These are phyloP conservation scores for Rhizopogon rudus DNA, from an alignment of 768 basidiomycete genomes.

Conservation along the genomic window DNA sequence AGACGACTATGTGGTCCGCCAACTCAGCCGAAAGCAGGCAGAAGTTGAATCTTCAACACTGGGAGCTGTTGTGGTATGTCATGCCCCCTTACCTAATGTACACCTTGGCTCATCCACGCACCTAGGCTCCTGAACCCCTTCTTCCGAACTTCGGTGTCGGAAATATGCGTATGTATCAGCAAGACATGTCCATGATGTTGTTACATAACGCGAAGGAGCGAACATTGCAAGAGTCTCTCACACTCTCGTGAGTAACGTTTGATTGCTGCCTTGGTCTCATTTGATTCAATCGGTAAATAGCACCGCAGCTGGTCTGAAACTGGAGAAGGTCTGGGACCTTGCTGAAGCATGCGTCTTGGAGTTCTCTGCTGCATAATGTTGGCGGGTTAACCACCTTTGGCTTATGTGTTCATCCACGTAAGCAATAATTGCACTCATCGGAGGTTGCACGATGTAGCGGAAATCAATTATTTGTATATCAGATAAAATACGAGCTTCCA, in stretches of 20 bases:
- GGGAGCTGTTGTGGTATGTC: constrained; percentile 10
- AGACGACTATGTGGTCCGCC: constrained; percentile 21
- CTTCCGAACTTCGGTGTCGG: constrained; percentile 29
- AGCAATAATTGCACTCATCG: not conserved
- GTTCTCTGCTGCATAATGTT: constrained; percentile 15
- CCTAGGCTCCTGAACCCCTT: constrained; percentile 29
- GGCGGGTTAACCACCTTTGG: not conserved
- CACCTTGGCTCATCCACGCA: not conserved
- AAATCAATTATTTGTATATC: not conserved
- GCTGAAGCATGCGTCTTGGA: constrained; percentile 21
- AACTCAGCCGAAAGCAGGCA: constrained; percentile 12
- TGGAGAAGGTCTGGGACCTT: constrained; percentile 28
- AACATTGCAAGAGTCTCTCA: constrained; percentile 21
- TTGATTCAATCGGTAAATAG: constrained; percentile 11
- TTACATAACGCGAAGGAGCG: constrained; percentile 29
- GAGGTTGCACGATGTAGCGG: not conserved
- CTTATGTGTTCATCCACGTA: constrained; percentile 14
- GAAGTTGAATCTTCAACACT: constrained; percentile 8
- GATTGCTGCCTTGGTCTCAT: not conserved
- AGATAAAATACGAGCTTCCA: not conserved
- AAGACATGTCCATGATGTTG: constrained; percentile 27
- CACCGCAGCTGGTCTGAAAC: constrained; percentile 19
- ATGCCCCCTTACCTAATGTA: not conserved
- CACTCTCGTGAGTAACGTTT: constrained; percentile 20
- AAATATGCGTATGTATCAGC: constrained; percentile 21